phyloP scores from a whole-genome alignment of 495 filamentous ascomycete species.

The Penicillium coprophilum region DNA sequence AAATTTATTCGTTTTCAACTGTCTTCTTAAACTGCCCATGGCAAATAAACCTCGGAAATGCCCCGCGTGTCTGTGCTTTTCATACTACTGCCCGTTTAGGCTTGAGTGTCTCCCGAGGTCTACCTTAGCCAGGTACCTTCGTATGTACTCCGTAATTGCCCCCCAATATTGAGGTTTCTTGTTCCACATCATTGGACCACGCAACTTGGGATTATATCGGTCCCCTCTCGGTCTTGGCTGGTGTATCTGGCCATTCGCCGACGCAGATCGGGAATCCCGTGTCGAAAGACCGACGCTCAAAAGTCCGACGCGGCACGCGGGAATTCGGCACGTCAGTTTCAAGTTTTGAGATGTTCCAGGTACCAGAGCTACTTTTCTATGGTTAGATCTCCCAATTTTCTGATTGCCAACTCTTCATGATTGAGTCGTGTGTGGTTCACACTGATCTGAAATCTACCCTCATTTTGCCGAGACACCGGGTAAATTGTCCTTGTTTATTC shows the following conservation, averaged over 20 bases:
- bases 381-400: background rate
- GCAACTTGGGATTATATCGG: background rate
- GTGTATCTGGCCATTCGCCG: background rate
- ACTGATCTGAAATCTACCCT: background rate
- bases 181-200: background rate
- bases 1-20: no score
- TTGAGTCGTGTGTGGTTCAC: background rate
- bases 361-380: no score
- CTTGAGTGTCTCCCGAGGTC: no score
- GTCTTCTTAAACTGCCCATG: no score
- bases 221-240: slow-evolving; percentile 3
- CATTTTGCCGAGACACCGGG: slow-evolving; percentile 1
- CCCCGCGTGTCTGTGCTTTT: slow-evolving; percentile 5
- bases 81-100: background rate
- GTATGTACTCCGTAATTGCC: no score
- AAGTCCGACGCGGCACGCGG: slow-evolving; percentile 10
- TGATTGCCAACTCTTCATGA: background rate
- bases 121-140: no score
- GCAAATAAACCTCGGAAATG: background rate
- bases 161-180: slow-evolving; percentile 1
- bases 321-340: slow-evolving; percentile 14
- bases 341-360: background rate
- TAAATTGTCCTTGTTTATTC: slow-evolving; percentile 11
- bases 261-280: slow-evolving; percentile 21
- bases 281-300: slow-evolving; percentile 2